These are phyloP conservation scores for Diplodia seriata DNA, from an alignment of 2,329 filamentous ascomycete species.

Conservation along the genomic window DNA sequence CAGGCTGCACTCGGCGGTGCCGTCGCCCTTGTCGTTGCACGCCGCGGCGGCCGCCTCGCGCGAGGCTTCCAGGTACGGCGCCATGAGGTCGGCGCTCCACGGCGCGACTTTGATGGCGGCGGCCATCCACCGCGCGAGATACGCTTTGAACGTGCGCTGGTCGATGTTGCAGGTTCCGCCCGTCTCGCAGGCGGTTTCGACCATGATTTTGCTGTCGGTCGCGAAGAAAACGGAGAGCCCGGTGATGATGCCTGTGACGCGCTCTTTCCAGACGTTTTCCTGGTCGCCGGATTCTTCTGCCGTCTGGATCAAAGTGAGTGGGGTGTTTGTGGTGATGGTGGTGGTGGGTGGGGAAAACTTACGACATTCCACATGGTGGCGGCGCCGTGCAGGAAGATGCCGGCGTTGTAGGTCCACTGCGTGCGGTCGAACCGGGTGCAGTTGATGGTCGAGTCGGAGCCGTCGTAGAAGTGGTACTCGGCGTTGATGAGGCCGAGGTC, in stretches of 20 bases:
- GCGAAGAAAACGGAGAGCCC: slow-evolving; percentile 58
- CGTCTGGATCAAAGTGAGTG: no score
- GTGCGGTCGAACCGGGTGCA: slow-evolving; percentile 62
- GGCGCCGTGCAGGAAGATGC: slow-evolving; percentile 70
- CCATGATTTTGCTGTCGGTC: slow-evolving; percentile 65
- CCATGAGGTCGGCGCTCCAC: slow-evolving; percentile 61
- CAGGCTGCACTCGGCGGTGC: slow-evolving; percentile 63
- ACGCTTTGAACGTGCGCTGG: slow-evolving; percentile 76
- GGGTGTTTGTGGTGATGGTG: no score
- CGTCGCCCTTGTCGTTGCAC: slow-evolving; percentile 65
- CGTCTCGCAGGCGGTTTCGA: slow-evolving; percentile 71
- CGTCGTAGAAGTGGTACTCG: slow-evolving; percentile 62
- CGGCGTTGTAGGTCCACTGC: slow-evolving; percentile 71
- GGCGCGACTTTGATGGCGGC: slow-evolving; percentile 68
- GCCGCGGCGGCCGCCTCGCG: slow-evolving; percentile 65
- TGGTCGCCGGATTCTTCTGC: slow-evolving; percentile 58
- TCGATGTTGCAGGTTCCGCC: slow-evolving; percentile 70
- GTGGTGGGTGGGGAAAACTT: neutral
- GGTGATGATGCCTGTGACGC: slow-evolving; percentile 59
- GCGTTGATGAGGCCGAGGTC: slow-evolving; percentile 64
- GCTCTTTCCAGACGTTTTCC: slow-evolving; percentile 61
- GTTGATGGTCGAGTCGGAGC: slow-evolving; percentile 50
- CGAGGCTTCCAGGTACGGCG: slow-evolving; percentile 61
- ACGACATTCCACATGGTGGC: slow-evolving; percentile 66
- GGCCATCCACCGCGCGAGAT: slow-evolving; percentile 70